Percentiles rank a stretch among this genome's conserved stretches.
Evolutionary conservation across 352 stramenopile species (phyloP).

Genomic region (Pythium biforme): DNA sequence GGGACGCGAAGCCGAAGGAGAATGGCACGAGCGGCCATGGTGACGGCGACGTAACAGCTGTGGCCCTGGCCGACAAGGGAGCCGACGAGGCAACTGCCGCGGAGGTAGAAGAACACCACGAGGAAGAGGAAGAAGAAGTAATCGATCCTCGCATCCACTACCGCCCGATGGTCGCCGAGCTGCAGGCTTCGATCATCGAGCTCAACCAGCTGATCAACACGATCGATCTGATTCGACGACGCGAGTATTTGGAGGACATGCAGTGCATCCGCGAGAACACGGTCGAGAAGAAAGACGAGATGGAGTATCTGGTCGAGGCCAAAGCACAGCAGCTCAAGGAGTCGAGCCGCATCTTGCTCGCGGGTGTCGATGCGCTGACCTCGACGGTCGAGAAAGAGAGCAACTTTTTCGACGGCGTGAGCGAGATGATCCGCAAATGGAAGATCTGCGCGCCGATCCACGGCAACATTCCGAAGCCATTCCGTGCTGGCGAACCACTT

Average conservation of each 20-base stretch:
- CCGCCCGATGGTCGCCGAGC: conserved; percentile 76
- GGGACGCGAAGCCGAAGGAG: conserved; percentile 9
- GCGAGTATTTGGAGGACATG: conserved; percentile 84
- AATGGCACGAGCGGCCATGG: conserved; percentile 20
- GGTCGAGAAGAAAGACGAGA: conserved; percentile 72
- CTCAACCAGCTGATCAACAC: conserved; percentile 87
- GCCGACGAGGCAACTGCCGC: conserved; percentile 23
- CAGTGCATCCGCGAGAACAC: conserved; percentile 85
- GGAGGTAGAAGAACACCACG: conserved; percentile 23
- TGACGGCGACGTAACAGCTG: conserved; percentile 4
- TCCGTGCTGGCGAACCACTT: conserved; percentile 76
- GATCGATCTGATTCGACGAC: conserved; percentile 78
- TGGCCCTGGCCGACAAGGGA: conserved; percentile 21
- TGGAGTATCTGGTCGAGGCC: conserved; percentile 75
- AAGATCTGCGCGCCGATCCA: conserved; percentile 86
- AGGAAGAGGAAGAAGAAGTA: conserved; percentile 58
- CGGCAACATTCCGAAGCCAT: conserved; percentile 86
- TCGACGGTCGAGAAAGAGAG: conserved; percentile 78
- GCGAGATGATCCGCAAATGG: conserved; percentile 80
- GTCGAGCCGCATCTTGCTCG: conserved; percentile 66
- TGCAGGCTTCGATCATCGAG: conserved; percentile 75
- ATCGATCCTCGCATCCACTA: conserved; percentile 88
- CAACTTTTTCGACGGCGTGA: conserved; percentile 81
- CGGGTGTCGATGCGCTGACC: conserved; percentile 67
- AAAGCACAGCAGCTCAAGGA: conserved; percentile 79